Evolutionary conservation across 345 rosid genomes (phyloP), one percentile per base, ranked within the genome.

Genomic region (Euphorbia lathyris): DNA sequence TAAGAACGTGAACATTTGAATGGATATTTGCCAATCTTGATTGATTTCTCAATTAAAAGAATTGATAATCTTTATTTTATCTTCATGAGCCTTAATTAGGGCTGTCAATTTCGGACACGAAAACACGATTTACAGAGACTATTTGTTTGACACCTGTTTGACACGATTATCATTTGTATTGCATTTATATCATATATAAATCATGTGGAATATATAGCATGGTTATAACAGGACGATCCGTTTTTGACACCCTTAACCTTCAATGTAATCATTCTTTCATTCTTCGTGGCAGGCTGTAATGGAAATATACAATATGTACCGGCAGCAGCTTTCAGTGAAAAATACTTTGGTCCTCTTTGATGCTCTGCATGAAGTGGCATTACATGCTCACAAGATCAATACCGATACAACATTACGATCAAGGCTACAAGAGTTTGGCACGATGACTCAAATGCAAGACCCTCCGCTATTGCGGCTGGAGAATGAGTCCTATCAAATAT

Each of bases 401-500:
- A 87, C 83, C 42, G 67, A 87, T 73, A 25, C 77, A 14, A 55
- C 47, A 22, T 75, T 95, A 27, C 93, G 99, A 6, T 75, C 83
- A 71, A 90, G 82, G 81, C 85, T 95, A 51, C 96, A 81, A 79
- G 99, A 92, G 74, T 82, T 88, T 73, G 93, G 90, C 74, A 78
- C 96, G 48, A 84, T 90, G 85, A 90, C 94, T 43, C 99, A 95
- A 72, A 92, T 95, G 97, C 99, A 90, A 81, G 98, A 90, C 79
- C 99, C 99, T 62, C 99, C 99, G 4, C 74, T 95, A 1, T 76
- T 95, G 20, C 97, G 99, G 53, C 87, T 95, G 7, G 99, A 95
- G 79, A 95, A 90, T 58, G 99, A 95, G 79, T 95, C 98, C 26
- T 95, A 83, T 73, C 99, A 95, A 73, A 86, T 92, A 72, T 90